Evolutionary conservation across 306 rosid genomes (phyloP).

Genomic region (Dalbergia cochinchinensis): DNA sequence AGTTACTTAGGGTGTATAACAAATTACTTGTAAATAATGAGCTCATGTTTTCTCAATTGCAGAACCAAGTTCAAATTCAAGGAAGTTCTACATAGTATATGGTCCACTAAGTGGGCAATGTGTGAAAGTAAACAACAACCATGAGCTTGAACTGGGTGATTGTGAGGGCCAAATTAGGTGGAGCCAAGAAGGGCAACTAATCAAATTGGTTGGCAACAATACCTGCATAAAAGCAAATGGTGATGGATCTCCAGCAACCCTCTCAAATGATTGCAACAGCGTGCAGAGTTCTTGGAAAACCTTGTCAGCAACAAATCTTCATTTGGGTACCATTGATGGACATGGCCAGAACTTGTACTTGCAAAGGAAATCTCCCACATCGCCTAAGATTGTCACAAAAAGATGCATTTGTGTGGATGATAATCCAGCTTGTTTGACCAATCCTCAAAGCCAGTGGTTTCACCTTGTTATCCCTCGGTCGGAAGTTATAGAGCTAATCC

Average conservation of each 20-base stretch:
- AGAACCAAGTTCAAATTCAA: constrained; percentile 48
- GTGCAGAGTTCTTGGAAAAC: constrained; percentile 45
- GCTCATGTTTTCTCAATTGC: background rate
- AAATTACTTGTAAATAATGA: too few relatives aligned
- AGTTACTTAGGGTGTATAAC: too few relatives aligned
- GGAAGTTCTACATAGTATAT: constrained; percentile 42
- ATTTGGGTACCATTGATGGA: constrained; percentile 40
- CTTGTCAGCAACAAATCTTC: constrained; percentile 47
- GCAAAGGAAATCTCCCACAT: constrained; percentile 33
- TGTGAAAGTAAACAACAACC: constrained; percentile 31
- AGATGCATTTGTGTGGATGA: constrained; percentile 50
- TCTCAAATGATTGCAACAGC: constrained; percentile 44
- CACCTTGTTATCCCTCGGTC: constrained; percentile 45
- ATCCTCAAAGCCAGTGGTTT: constrained; percentile 53
- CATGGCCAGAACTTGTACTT: constrained; percentile 34
- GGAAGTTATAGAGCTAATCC: too few relatives aligned
- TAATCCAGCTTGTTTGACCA: constrained; percentile 28
- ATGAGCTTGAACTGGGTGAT: constrained; percentile 42
- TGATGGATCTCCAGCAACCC: constrained; percentile 18
- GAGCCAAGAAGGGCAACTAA: constrained; percentile 39
- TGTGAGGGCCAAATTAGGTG: constrained; percentile 41
- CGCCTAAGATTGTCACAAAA: constrained; percentile 36
- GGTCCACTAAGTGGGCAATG: constrained; percentile 50
- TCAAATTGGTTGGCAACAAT: constrained; percentile 23
- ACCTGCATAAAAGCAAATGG: constrained; percentile 45